Evolutionary conservation across 176 grass and related monocot species (phyloP), one percentile per base, ranked within the genome.

Genomic region (Juncus effusus): DNA sequence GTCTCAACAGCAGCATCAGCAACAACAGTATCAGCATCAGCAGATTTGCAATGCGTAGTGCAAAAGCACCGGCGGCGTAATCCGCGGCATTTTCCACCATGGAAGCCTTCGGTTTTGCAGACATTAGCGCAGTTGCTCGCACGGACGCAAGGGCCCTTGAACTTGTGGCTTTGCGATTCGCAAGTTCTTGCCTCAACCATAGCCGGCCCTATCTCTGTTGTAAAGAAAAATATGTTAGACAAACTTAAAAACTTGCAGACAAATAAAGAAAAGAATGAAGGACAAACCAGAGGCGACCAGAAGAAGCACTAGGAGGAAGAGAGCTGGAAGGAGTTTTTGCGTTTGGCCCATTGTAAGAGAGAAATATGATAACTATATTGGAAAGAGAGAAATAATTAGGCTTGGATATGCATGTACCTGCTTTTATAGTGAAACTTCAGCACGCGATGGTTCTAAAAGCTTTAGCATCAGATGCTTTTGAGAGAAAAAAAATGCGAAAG

Each of bases 61-160:
- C 91, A 95, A 65, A 82, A 87, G 83, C 86, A 90, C 57, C 83
- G 76, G 51, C 78, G 81, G 38, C 81, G 83, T 52, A 95, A 67
- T 4, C 83, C 81, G 2, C 78, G 72, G 76, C 86, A 95, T 51
- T n/a, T 63, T 53, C 91, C 86, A 61, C 45, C 78, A 1, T 16
- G 15, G 84, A 95, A 95, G 10, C 91, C 91, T 81, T 95, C 91
- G 4, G 81, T 90, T 55, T 10, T 49, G 78, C 86, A 95, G 38
- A 95, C 81, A 56, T 73, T 87, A 45, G 78, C 86, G 66, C 91
- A 90, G 78, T 90, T 90, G 58, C 3, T 35, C 0, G 11, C 0
- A 51, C 72, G 74, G 16, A 85, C 52, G 83, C 91, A 95, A 2
- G 76, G 14, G 5, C 91, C 91, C 50, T 62, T 74, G 81, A 85